Evolutionary conservation across 2,329 filamentous ascomycete species (phyloP).

Genomic region (Davidsoniella neocaledoniae): DNA sequence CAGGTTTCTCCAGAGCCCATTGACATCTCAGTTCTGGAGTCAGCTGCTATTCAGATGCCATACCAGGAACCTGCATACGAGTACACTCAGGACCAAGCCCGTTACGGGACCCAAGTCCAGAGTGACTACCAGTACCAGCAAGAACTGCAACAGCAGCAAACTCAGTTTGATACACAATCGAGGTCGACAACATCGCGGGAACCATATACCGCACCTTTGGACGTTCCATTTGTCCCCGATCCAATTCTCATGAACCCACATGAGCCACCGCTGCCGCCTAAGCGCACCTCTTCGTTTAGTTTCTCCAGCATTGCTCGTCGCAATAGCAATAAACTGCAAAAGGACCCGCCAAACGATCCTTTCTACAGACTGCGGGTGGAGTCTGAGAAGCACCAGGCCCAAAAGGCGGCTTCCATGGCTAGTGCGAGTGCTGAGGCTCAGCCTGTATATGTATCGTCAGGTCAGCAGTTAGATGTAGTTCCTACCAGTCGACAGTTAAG

Average conservation of each 20-base stretch:
- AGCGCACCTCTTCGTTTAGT: slow-evolving; percentile 18
- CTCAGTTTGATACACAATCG: too few relatives aligned
- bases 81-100: too few relatives aligned
- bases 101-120: too few relatives aligned
- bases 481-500: not conserved
- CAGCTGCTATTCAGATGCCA: not conserved
- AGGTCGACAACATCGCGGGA: slow-evolving; percentile 9
- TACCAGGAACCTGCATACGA: too few relatives aligned
- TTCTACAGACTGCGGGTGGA: slow-evolving; percentile 28
- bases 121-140: not conserved
- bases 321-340: slow-evolving; percentile 42
- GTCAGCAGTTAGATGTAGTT: not conserved
- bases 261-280: slow-evolving; percentile 17
- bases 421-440: not conserved
- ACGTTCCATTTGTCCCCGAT: slow-evolving; percentile 11
- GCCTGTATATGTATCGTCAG: not conserved
- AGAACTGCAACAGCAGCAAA: slow-evolving; percentile 7
- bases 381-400: slow-evolving; percentile 21
- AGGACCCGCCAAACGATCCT: slow-evolving; percentile 37
- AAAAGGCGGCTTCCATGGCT: slow-evolving; percentile 5
- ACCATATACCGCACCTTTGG: slow-evolving; percentile 11
- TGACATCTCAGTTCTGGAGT: slow-evolving; percentile 3
- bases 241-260: slow-evolving; percentile 13
- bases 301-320: slow-evolving; percentile 27
- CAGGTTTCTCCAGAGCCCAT: not conserved